Conservation (phyloP, 345 rosid species). For the Zanthoxylum bungeanum region DNA sequence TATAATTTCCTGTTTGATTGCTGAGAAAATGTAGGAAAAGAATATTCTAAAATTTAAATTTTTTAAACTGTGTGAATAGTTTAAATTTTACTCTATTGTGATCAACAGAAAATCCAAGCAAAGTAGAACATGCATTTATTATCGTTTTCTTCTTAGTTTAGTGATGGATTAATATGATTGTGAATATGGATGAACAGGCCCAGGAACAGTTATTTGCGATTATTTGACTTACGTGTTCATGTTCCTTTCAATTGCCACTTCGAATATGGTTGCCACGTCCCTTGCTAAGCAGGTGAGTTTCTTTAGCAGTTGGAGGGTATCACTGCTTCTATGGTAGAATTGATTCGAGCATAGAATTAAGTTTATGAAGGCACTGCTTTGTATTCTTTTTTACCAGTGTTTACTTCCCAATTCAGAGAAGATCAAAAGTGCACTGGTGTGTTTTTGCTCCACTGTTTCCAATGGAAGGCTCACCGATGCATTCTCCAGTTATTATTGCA, state of each 20-base stretch:
- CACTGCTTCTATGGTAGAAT: background rate
- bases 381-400: background rate
- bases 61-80: too few relatives aligned
- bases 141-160: background rate
- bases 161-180: constrained; percentile 1
- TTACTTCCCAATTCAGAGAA: background rate
- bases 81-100: background rate
- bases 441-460: background rate
- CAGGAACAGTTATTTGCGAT: constrained; percentile 88
- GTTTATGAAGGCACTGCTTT: background rate
- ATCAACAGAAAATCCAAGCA: background rate
- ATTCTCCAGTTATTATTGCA: background rate
- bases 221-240: constrained; percentile 69
- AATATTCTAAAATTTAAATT: background rate
- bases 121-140: too few relatives aligned
- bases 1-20: background rate
- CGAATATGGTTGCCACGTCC: constrained; percentile 92
- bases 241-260: constrained; percentile 91
- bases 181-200: constrained; percentile 52
- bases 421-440: background rate
- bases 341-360: background rate
- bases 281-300: constrained; percentile 71
- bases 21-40: background rate
- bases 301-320: background rate
- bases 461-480: background rate